phyloP scores from a whole-genome alignment of 352 stramenopile genomes.

The Globisporangium orthogonon region DNA sequence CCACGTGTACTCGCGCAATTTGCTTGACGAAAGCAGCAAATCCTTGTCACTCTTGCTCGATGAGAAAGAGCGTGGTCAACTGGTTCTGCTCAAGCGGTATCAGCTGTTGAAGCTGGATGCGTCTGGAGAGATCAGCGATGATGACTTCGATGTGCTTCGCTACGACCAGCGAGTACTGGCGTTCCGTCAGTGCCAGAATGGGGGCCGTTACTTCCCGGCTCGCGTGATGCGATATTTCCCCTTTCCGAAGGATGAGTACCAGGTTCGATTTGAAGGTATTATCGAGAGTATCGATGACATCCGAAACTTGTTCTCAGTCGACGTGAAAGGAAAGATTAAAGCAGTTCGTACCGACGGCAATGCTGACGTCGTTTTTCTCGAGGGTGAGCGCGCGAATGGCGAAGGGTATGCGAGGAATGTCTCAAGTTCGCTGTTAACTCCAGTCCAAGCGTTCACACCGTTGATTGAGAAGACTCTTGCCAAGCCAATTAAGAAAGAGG shows the following conservation, averaged over 20 bases:
- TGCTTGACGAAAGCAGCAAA: constrained; percentile 25
- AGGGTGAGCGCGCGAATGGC: not conserved
- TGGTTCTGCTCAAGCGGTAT: constrained; percentile 33
- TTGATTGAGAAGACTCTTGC: constrained; percentile 31
- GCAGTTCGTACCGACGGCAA: constrained; percentile 41
- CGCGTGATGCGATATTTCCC: constrained; percentile 44
- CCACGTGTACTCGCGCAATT: constrained; percentile 58
- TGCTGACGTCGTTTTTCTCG: constrained; percentile 40
- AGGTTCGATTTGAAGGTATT: constrained; percentile 46
- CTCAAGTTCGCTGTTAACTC: constrained; percentile 2
- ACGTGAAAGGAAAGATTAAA: constrained; percentile 47
- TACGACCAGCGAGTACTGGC: constrained; percentile 64
- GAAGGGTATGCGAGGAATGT: constrained; percentile 3
- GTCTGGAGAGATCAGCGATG: constrained; percentile 39
- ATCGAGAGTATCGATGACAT: constrained; percentile 57
- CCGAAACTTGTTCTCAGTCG: constrained; percentile 50
- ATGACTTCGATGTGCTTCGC: constrained; percentile 40
- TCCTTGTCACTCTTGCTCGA: constrained; percentile 30
- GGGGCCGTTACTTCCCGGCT: constrained; percentile 52
- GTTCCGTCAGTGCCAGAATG: constrained; percentile 45
- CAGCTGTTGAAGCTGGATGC: constrained; percentile 46
- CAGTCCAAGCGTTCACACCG: constrained; percentile 36
- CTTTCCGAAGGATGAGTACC: constrained; percentile 40
- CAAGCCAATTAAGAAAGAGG: constrained; percentile 17
- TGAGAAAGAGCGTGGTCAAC: constrained; percentile 21